These are phyloP conservation scores for Ascobolus immersus DNA, from an alignment of 495 filamentous ascomycete species.

Conservation along the genomic window DNA sequence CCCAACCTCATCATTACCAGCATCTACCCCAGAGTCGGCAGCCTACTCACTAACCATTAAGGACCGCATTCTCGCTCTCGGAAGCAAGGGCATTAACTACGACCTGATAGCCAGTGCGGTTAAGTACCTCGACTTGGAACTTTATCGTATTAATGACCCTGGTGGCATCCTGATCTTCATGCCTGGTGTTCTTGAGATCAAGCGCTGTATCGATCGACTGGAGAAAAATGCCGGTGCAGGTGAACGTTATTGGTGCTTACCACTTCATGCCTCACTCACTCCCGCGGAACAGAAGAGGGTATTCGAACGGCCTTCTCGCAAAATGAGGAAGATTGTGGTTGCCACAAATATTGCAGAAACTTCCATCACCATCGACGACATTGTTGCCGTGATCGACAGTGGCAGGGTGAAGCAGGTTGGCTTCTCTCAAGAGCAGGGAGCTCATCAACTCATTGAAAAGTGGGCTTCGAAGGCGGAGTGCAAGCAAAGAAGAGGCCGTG, in stretches of 20 bases:
- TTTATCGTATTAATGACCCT: conserved; percentile 29
- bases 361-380: conserved; percentile 91
- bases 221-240: conserved; percentile 30
- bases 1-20: no score
- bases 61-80: conserved; percentile 45
- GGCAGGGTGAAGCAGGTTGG: conserved; percentile 90
- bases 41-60: no score
- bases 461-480: conserved; percentile 90
- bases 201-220: conserved; percentile 47
- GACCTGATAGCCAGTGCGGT: conserved; percentile 60
- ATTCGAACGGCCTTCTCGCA: conserved; percentile 47
- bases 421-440: conserved; percentile 76
- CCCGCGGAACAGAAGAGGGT: conserved; percentile 68
- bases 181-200: conserved; percentile 61
- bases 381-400: conserved; percentile 88
- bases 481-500: conserved; percentile 86
- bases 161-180: conserved; percentile 89
- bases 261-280: conserved; percentile 75
- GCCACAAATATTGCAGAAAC: conserved; percentile 96
- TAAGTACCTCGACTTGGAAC: conserved; percentile 47
- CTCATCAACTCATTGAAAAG: conserved; percentile 78
- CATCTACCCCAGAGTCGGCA: no score
- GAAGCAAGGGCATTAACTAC: conserved; percentile 71
- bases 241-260: conserved; percentile 38
- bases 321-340: conserved; percentile 72